Conservation (phyloP, 148 eudicot genomes). For the Rhododendron vialii region DNA sequence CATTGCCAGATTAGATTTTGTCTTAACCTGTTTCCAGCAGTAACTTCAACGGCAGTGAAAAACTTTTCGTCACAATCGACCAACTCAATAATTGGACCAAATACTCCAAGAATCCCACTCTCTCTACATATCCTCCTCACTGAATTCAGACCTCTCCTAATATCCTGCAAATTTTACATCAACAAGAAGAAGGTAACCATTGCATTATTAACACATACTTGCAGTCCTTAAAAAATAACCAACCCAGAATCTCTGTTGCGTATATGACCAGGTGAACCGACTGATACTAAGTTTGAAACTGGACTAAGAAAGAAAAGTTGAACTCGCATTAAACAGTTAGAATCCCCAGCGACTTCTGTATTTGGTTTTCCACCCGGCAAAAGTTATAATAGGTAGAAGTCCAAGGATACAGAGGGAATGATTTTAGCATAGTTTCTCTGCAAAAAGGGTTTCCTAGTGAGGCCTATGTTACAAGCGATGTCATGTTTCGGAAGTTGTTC, state of each 20-base stretch:
- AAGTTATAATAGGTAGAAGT: background rate
- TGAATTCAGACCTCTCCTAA: slow-evolving; percentile 83
- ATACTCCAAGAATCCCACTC: slow-evolving; percentile 51
- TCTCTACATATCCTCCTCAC: slow-evolving; percentile 66
- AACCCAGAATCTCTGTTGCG: background rate
- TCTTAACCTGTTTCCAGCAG: slow-evolving; percentile 92
- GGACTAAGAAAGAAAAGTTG: background rate
- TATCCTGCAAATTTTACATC: slow-evolving; percentile 54
- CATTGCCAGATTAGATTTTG: background rate
- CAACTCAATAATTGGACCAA: slow-evolving; percentile 87
- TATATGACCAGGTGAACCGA: background rate
- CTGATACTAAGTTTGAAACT: background rate
- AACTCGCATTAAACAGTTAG: background rate
- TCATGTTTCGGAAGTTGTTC: background rate
- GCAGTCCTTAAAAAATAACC: background rate
- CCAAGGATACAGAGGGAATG: background rate
- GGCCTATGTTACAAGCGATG: background rate
- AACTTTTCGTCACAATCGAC: slow-evolving; percentile 89
- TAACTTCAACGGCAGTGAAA: slow-evolving; percentile 99
- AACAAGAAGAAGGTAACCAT: slow-evolving; percentile 3
- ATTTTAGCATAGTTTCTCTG: background rate
- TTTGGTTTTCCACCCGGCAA: background rate
- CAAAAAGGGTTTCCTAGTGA: background rate
- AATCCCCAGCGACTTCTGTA: background rate
- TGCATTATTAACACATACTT: background rate